Evolutionary conservation across 2,329 filamentous ascomycete species (phyloP), one percentile per base, ranked within the genome.

Genomic region (Hypoxylon sp.): DNA sequence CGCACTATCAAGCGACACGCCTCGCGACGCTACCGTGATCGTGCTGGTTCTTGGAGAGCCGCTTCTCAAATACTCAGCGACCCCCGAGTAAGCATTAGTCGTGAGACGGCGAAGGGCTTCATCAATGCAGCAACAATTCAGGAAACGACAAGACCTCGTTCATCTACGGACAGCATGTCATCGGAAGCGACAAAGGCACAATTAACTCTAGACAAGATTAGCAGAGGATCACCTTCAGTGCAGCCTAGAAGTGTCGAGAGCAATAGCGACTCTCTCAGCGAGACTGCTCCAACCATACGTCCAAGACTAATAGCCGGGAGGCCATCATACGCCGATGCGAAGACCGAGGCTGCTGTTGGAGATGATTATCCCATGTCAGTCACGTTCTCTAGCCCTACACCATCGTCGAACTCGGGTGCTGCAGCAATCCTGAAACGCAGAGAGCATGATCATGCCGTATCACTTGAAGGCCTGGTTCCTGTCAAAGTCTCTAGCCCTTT

Each of bases 31-130:
- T 84, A 85, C 53, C 80, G 77, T 51, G 82, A 85, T 61, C 79
- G 76, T 11, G 80, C 79, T 10, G 82, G 83, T 3, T 77, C 84
- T 2, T 85, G 81, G 80, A 78, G 84, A 65, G 80, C 82, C 4
- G 71, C 78, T 1, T 70, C 74, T 19, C 76, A 72, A 25, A 77
- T 76, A 7, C 65, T 80, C 9, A 78, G 79, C 58, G 82, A 83
- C 61, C 80, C 82, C 0, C 77, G 81, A 2, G 78, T 81, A 23
- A 82, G 80, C 21, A 73, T 83, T 23, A 83, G 79, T 60, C 77
- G 79, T 11, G 81, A 83, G 63, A 76, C 77, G 4, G 82, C 79
- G 6, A 75, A 71, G 25, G 80, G 81, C 7, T 74, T 79, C 5
- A 75, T 80, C 19, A 77, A 76, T 17, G 67, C 69, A 28, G 63